Evolutionary conservation across 2,329 filamentous ascomycete species (phyloP).

Genomic region (Colletotrichum trifolii): DNA sequence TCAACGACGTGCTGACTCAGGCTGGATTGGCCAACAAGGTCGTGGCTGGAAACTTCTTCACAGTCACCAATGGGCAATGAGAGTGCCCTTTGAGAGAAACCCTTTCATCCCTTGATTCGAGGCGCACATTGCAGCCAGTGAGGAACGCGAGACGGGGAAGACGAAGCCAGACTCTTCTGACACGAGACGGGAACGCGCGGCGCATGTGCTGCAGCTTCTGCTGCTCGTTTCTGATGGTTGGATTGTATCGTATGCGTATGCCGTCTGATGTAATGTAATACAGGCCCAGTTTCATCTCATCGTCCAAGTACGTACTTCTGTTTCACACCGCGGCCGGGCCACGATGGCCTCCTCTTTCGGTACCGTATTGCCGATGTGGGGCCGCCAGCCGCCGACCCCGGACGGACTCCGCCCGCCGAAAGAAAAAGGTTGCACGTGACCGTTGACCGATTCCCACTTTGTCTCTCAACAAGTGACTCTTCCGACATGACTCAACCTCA

Average conservation of each 20-base stretch:
- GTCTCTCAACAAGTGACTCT: no score
- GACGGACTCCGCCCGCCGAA: no score
- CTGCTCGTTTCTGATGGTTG: not conserved
- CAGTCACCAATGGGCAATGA: slow-evolving; percentile 47
- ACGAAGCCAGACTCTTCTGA: slow-evolving; percentile 2
- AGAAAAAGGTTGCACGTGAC: no score
- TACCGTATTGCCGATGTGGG: no score
- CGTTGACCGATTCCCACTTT: no score
- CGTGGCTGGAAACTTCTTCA: slow-evolving; percentile 51
- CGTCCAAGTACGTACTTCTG: not conserved
- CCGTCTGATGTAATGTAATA: slow-evolving; percentile 13
- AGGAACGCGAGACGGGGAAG: not conserved
- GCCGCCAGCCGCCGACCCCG: no score
- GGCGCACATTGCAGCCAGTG: not conserved
- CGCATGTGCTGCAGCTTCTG: slow-evolving; percentile 8
- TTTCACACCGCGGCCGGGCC: no score
- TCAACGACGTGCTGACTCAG: slow-evolving; percentile 42
- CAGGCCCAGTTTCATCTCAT: slow-evolving; percentile 29
- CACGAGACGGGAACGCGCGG: slow-evolving; percentile 9
- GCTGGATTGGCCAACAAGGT: slow-evolving; percentile 46
- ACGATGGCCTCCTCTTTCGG: no score
- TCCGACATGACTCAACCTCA: no score
- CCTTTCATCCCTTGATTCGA: not conserved
- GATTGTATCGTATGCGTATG: not conserved
- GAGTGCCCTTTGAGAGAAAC: not conserved